Base-by-base conservation (phyloP, 2,329 filamentous ascomycete genomes). In the Botrytis fragariae region DNA sequence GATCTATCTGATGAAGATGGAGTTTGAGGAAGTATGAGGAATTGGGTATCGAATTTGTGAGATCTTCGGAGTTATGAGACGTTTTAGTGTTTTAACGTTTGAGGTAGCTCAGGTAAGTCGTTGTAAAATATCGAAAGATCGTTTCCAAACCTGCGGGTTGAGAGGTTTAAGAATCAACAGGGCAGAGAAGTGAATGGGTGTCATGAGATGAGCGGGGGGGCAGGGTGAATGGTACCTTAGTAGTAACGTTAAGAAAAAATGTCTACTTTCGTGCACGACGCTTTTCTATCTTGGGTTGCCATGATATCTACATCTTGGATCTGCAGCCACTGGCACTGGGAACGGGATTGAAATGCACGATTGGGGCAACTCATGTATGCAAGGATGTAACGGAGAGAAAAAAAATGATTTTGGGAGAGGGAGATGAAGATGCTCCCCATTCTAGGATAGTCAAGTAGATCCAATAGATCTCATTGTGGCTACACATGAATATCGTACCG, bases 101-200 rank as follows among this genome's bases (percentile, higher is more conserved):
- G 51, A 54, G 51, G 25, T n/a, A 3, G n/a, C 29, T 29, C 6
- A 67, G 61, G 70, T n/a, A 20, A 39, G 61, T 57, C n/a, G 70
- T 72, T 67, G 70, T 45, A 67, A 51, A 48, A 29, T 51, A n/a
- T 37, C 16, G n/a, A n/a, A 62, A 42, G 48, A 62, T 42, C 10
- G 48, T 42, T 67, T 39, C 70, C 45, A 67, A 25, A 67, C 51
- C 70, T 37, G 70, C 70, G 70, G 70, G 70, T 51, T 59, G 20
- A 45, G 61, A 59, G 70, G 70, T 72, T 72, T 72, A 72, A 72
- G 70, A 72, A 72, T 67, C 45, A 72, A 67, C 70, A 72, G 61
- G 70, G 70, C 61, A 57, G 29, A 44, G 32, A 14, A 45, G 54
- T 54, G 60, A 57, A 57, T 65, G 69, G 69, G 59, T 71, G 45